Evolutionary conservation across 2,329 filamentous ascomycete genomes (phyloP), one percentile per base, ranked within the genome.

Genomic region (Aureobasidium musti): DNA sequence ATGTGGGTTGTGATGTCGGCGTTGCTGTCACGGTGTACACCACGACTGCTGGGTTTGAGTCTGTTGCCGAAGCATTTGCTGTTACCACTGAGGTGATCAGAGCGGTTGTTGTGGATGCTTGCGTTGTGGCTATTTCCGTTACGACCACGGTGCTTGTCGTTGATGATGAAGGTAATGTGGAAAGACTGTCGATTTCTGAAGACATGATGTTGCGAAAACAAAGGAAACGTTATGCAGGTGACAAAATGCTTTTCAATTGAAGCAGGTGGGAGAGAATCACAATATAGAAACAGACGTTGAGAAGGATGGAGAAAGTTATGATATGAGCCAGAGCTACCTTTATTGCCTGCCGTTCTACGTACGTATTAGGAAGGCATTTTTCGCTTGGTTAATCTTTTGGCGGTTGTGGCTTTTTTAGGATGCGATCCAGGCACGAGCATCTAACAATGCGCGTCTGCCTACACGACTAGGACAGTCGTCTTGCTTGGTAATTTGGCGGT

Each of bases 341-440:
- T 26, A 10, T 30, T 19, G 5, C 30, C 13, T 30, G 21, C 6
- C 19, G 47, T 11, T 28, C 26, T 50, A 52, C 49, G 26, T 52
- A 14, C 49, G 49, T 33, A 52, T n/a, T 3, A 19, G 28, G 49
- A 33, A 30, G 28, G 23, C 49, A 28, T 14, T 52, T 19, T 33
- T 52, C 26, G 26, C 28, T 52, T 33, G 26, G 26, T 33, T 33
- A n/a, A 30, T 33, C 49, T 52, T 28, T 10, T 10, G 49, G 26
- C 23, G 49, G 49, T 33, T 52, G 49, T 52, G 49, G 49, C 49
- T 52, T 52, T 50, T 50, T 47, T 47, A 26, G 43, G 43, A 26
- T 14, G 21, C 43, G 21, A 23, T 47, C 43, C 43, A 47, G 43
- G 43, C 43, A 47, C 43, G 26, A 47, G 43, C 10, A 47, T 21